phyloP scores from a whole-genome alignment of 768 basidiomycete species.

The Suillus ampliporus region DNA sequence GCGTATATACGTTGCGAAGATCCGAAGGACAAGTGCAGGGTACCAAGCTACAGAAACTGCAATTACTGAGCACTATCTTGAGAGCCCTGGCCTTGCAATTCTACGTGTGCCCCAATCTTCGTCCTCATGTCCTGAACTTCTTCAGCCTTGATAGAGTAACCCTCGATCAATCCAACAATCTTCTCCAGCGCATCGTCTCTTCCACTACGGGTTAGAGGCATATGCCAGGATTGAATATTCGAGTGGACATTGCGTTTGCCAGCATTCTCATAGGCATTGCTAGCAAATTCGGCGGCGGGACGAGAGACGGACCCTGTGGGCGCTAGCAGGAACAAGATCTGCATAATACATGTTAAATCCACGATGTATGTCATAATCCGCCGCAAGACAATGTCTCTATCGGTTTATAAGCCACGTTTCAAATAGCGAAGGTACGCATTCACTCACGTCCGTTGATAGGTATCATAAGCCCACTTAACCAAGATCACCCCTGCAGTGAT shows the following conservation, averaged over 20 bases:
- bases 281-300: conserved; percentile 10
- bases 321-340: conserved; percentile 24
- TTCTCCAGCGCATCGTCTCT: conserved; percentile 12
- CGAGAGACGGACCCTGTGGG: conserved; percentile 12
- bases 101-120: background rate
- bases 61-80: background rate
- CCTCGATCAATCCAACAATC: conserved; percentile 11
- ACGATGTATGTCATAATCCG: conserved; percentile 32
- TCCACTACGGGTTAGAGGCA: background rate
- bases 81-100: background rate
- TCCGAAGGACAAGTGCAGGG: background rate
- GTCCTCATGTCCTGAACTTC: conserved; percentile 8
- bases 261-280: conserved; percentile 8
- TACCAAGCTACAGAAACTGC: background rate
- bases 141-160: conserved; percentile 12
- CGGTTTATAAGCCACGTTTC: background rate
- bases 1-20: background rate
- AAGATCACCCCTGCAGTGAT: conserved; percentile 5
- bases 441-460: conserved; percentile 15
- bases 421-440: background rate
- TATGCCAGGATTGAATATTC: background rate
- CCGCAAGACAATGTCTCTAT: conserved; percentile 8
- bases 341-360: conserved; percentile 31
- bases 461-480: conserved; percentile 10
- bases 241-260: conserved; percentile 12